Percentiles rank a stretch among this genome's conserved stretches.
Evolutionary conservation across 306 rosid species (phyloP).

Genomic region (Morella rubra): DNA sequence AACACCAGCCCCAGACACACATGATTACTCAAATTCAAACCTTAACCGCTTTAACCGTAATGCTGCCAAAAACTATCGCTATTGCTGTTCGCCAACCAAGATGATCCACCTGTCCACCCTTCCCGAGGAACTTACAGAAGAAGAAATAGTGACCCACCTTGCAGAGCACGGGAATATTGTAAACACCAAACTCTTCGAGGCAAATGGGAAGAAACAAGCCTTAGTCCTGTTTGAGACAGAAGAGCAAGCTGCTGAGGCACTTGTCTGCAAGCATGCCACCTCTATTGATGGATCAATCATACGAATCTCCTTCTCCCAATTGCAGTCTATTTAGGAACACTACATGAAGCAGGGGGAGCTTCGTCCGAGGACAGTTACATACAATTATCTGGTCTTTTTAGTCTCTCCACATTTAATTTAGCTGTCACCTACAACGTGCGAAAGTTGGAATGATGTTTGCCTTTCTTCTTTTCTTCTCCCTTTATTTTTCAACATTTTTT

Average conservation of each 20-base stretch:
- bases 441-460: constrained; percentile 2
- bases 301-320: constrained; percentile 95
- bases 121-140: constrained; percentile 82
- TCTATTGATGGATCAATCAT: constrained; percentile 69
- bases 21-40: constrained; percentile 78
- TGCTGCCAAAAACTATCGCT: constrained; percentile 96
- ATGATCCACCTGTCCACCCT: constrained; percentile 90
- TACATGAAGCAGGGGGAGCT: neutral
- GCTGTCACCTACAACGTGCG: neutral
- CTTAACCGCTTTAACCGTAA: constrained; percentile 99
- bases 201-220: constrained; percentile 95
- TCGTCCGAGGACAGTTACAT: neutral
- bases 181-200: constrained; percentile 81
- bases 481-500: neutral
- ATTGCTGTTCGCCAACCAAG: constrained; percentile 96
- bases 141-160: constrained; percentile 68
- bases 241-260: constrained; percentile 96
- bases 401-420: neutral
- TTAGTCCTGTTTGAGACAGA: constrained; percentile 84
- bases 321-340: constrained; percentile 58
- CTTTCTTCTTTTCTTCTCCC: neutral
- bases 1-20: constrained; percentile 91
- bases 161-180: constrained; percentile 77
- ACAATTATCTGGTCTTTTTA: neutral
- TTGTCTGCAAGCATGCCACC: constrained; percentile 94